These are phyloP conservation scores for Lactuca saligna DNA, from an alignment of 129 eudicot genomes.

Conservation along the genomic window DNA sequence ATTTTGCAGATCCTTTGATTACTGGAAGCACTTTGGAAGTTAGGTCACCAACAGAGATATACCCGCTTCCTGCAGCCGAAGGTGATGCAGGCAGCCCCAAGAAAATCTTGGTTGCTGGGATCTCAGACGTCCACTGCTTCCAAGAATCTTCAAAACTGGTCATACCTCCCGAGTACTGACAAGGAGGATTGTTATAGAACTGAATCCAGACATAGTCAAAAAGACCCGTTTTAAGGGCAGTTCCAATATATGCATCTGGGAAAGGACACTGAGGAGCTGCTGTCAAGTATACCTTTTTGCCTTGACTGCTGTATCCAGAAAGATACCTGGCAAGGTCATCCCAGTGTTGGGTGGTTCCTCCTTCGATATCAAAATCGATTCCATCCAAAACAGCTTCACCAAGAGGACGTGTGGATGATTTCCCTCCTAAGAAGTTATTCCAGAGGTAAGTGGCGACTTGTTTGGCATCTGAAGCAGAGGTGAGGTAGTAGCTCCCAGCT, in stretches of 20 bases:
- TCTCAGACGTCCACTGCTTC: slow-evolving; percentile 36
- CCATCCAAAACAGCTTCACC: slow-evolving; percentile 42
- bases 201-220: slow-evolving; percentile 38
- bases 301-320: slow-evolving; percentile 8
- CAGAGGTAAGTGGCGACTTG: slow-evolving; percentile 40
- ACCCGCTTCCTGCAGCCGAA: slow-evolving; percentile 42
- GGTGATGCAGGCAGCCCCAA: slow-evolving; percentile 47
- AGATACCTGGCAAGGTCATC: slow-evolving; percentile 40
- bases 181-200: slow-evolving; percentile 36
- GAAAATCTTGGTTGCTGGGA: slow-evolving; percentile 33
- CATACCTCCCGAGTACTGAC: slow-evolving; percentile 31
- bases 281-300: slow-evolving; percentile 32
- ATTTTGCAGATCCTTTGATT: slow-evolving; percentile 28
- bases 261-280: slow-evolving; percentile 50
- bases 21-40: slow-evolving; percentile 35
- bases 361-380: slow-evolving; percentile 43
- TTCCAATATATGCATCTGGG: slow-evolving; percentile 35
- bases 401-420: slow-evolving; percentile 32
- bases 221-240: slow-evolving; percentile 39
- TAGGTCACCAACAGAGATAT: slow-evolving; percentile 29
- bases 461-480: slow-evolving; percentile 35
- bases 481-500: slow-evolving; percentile 29
- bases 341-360: slow-evolving; percentile 28
- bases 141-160: slow-evolving; percentile 27
- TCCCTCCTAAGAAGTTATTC: slow-evolving; percentile 43